phyloP scores from a whole-genome alignment of 306 rosid species.

The Castanospermum australe region DNA sequence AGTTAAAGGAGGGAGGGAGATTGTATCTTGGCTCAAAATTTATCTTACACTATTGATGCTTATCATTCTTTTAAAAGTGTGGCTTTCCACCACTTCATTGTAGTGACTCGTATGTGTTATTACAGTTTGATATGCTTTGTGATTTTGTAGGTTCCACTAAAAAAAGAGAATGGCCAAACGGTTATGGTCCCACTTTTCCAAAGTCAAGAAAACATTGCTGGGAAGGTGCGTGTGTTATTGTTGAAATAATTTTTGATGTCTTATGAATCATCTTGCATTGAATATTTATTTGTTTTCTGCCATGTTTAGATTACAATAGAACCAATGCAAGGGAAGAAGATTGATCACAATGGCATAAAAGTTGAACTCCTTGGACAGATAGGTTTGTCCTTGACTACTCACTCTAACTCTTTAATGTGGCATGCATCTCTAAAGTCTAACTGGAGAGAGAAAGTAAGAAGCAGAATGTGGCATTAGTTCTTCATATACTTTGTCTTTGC shows the following conservation, averaged over 20 bases:
- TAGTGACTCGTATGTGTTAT: background rate
- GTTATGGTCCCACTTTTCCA: slow-evolving; percentile 89
- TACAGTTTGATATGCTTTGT: slow-evolving; percentile 21
- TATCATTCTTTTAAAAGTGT: background rate
- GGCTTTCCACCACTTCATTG: background rate
- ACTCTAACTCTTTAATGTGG: background rate
- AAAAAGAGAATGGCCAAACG: slow-evolving; percentile 89
- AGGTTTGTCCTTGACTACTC: slow-evolving; percentile 51
- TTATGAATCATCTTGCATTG: background rate
- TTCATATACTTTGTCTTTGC: background rate
- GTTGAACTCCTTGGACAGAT: slow-evolving; percentile 98
- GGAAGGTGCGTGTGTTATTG: slow-evolving; percentile 61
- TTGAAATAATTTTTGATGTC: slow-evolving; percentile 6
- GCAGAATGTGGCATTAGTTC: background rate
- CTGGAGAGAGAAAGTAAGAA: background rate
- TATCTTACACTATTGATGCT: background rate
- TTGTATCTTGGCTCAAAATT: background rate
- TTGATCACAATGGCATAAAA: slow-evolving; percentile 95
- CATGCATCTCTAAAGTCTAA: background rate
- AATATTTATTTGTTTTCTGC: slow-evolving; percentile 21
- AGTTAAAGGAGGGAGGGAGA: background rate
- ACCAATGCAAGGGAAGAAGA: slow-evolving; percentile 94
- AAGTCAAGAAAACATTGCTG: slow-evolving; percentile 96
- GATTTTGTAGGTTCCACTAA: slow-evolving; percentile 61
- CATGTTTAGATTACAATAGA: slow-evolving; percentile 69